phyloP scores from a whole-genome alignment of 441 rosid species.

The Populus hybrid region DNA sequence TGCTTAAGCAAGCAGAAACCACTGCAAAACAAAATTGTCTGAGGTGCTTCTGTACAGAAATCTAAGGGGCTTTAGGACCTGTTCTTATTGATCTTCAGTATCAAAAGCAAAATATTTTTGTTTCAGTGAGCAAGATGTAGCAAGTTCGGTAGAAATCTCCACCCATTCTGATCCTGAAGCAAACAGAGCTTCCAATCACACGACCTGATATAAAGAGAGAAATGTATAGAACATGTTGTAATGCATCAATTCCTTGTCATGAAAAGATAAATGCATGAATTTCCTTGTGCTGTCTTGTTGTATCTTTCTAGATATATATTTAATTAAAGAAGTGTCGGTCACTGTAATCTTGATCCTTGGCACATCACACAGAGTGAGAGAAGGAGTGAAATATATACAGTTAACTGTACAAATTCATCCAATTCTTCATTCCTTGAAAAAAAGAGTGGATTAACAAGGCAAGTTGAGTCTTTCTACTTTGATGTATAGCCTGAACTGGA shows the following conservation, averaged over 20 bases:
- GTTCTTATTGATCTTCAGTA: constrained; percentile 8
- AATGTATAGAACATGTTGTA: constrained; percentile 20
- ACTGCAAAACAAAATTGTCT: constrained; percentile 30
- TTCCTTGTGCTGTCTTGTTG: background rate
- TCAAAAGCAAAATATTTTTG: background rate
- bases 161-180: constrained; percentile 14
- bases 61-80: constrained; percentile 10
- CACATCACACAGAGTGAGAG: background rate
- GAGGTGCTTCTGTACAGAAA: constrained; percentile 27
- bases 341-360: background rate
- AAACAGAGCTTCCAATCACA: constrained; percentile 10
- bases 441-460: background rate
- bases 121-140: background rate
- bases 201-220: constrained; percentile 17
- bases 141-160: constrained; percentile 11
- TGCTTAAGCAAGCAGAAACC: constrained; percentile 39
- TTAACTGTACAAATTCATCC: background rate
- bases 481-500: background rate
- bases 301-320: background rate
- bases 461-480: background rate
- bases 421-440: background rate
- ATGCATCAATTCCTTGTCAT: constrained; percentile 15
- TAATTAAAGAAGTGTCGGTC: background rate
- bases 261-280: background rate
- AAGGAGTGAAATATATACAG: background rate